Percentiles rank a stretch among this genome's conserved stretches.
These are phyloP conservation scores for Escallonia herrerae DNA, from an alignment of 129 eudicot genomes.

Conservation along the genomic window DNA sequence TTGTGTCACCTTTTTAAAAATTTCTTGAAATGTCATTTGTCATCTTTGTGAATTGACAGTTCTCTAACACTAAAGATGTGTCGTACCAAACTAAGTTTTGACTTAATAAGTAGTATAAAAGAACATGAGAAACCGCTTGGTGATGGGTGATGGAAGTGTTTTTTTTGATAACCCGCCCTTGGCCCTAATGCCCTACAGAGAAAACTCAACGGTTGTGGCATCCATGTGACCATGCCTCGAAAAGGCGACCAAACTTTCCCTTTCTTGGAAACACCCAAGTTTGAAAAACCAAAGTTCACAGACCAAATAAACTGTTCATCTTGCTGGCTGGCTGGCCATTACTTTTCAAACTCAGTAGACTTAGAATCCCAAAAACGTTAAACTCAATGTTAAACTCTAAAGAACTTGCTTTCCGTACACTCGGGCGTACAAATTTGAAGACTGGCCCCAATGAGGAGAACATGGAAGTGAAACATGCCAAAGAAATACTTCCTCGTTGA, in stretches of 20 bases:
- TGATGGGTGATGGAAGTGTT: neutral
- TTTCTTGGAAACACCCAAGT: conserved; percentile 8
- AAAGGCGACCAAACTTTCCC: neutral
- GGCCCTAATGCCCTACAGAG: too few species aligned
- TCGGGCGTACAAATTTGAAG: neutral
- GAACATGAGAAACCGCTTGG: too few species aligned
- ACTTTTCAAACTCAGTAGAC: neutral
- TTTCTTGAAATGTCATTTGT: too few species aligned
- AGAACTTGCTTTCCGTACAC: neutral
- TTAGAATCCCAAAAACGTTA: neutral
- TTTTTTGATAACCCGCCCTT: neutral
- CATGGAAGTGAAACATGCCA: too few species aligned
- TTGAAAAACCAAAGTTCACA: neutral
- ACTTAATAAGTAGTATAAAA: too few species aligned
- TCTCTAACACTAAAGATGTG: too few species aligned
- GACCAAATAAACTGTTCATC: neutral
- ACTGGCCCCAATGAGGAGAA: too few species aligned
- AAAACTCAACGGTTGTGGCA: neutral
- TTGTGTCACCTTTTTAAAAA: too few species aligned
- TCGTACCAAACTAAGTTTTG: too few species aligned
- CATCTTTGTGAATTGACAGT: too few species aligned
- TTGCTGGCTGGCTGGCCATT: neutral
- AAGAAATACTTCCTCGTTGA: too few species aligned
- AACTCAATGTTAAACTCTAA: too few species aligned
- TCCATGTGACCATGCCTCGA: conserved; percentile 15